Evolutionary conservation across 2,329 filamentous ascomycete species (phyloP).

Genomic region (Epichloe elymi): DNA sequence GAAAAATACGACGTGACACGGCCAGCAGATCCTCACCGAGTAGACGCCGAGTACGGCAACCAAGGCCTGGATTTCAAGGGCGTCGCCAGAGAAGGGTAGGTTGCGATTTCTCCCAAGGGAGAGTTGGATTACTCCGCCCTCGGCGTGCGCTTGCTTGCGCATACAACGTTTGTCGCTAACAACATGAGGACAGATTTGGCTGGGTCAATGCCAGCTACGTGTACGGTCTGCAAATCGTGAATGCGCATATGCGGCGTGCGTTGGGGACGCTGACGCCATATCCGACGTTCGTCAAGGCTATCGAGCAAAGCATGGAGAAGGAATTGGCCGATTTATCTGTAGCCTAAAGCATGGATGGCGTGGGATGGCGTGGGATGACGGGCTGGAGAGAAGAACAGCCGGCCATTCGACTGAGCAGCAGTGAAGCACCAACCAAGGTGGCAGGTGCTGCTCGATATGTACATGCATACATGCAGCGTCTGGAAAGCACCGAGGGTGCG

Average conservation of each 20-base stretch:
- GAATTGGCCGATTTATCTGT: constrained; percentile 31
- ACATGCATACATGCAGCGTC: not conserved
- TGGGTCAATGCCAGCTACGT: constrained; percentile 99
- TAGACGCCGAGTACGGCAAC: constrained; percentile 96
- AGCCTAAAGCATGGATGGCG: not conserved
- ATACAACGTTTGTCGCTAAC: not conserved
- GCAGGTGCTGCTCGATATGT: not conserved
- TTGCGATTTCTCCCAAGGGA: constrained; percentile 12
- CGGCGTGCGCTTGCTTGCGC: too few relatives aligned
- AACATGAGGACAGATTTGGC: constrained; percentile 56
- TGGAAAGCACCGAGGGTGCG: not conserved
- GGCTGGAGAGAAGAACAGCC: too few relatives aligned
- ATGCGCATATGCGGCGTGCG: constrained; percentile 77
- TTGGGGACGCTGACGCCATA: constrained; percentile 80
- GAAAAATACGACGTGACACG: constrained; percentile 98
- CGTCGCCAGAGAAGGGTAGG: constrained; percentile 89
- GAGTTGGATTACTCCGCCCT: too few relatives aligned
- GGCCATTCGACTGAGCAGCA: not conserved
- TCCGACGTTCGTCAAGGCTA: constrained; percentile 64
- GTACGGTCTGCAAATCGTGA: constrained; percentile 79
- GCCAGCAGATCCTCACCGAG: constrained; percentile 78
- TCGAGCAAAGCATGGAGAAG: constrained; percentile 41
- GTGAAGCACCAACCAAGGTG: not conserved
- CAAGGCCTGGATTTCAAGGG: constrained; percentile 93
- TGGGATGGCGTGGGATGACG: too few relatives aligned